Conservation (phyloP, 2,329 filamentous ascomycete genomes). For the Diaporthe vaccinii region DNA sequence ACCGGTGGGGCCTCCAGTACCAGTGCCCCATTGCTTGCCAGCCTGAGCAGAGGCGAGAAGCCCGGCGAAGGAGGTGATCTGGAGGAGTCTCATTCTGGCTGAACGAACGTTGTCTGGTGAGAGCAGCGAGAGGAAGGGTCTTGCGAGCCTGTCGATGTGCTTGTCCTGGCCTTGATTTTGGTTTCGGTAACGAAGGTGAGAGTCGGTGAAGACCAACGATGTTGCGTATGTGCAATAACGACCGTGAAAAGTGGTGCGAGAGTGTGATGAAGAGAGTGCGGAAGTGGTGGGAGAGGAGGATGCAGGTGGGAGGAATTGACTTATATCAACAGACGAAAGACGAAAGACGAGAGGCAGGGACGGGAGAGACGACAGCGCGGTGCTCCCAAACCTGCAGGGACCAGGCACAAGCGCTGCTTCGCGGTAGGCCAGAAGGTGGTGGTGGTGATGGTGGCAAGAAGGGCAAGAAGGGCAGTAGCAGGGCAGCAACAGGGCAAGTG, state of each 20-base stretch:
- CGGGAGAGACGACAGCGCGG: not conserved
- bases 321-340: conserved; percentile 35
- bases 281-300: not conserved
- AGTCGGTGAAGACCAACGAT: conserved; percentile 33
- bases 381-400: conserved; percentile 22
- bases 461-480: not conserved
- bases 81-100: conserved; percentile 44
- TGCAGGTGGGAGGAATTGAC: conserved; percentile 24
- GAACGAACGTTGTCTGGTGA: conserved; percentile 22
- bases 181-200: conserved; percentile 32
- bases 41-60: conserved; percentile 38
- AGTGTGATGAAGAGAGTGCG: not conserved
- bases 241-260: conserved; percentile 32
- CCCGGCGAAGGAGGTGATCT: conserved; percentile 37
- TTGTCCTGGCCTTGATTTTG: conserved; percentile 13
- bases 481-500: not conserved
- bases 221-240: conserved; percentile 35
- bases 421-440: conserved; percentile 1
- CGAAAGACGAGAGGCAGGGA: conserved; percentile 12
- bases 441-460: conserved; percentile 7
- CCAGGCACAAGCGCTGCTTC: conserved; percentile 24
- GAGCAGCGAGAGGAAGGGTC: conserved; percentile 15
- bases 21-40: conserved; percentile 42
- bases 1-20: conserved; percentile 25
- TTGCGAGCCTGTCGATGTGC: not conserved